Percentiles rank a stretch among this genome's conserved stretches.
Evolutionary conservation across 768 basidiomycete genomes (phyloP).

Genomic region (Lentinula sp.): DNA sequence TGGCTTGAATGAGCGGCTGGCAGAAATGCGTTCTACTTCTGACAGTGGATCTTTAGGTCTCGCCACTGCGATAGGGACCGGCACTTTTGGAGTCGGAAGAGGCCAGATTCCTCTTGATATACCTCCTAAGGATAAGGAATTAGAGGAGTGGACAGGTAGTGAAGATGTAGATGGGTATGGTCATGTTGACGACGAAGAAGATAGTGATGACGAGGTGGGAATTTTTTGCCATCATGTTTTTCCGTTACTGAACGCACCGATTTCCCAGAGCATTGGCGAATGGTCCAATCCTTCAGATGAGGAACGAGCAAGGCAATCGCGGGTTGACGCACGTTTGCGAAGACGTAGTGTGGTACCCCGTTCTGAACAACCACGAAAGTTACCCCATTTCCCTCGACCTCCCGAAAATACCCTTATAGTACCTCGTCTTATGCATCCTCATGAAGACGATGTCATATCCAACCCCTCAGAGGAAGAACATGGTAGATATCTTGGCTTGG

Average conservation of each 20-base stretch:
- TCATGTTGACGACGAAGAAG: slow-evolving; percentile 21
- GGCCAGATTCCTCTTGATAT: slow-evolving; percentile 18
- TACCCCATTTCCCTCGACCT: slow-evolving; percentile 79
- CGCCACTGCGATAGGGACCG: background rate
- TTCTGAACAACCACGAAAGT: slow-evolving; percentile 58
- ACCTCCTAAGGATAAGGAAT: slow-evolving; percentile 18
- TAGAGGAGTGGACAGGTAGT: slow-evolving; percentile 78
- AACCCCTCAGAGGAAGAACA: slow-evolving; percentile 80
- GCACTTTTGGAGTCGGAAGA: slow-evolving; percentile 14
- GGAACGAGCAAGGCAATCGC: slow-evolving; percentile 68
- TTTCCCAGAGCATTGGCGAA: slow-evolving; percentile 72
- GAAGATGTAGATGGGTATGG: slow-evolving; percentile 52
- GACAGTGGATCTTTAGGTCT: background rate
- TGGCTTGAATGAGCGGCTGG: slow-evolving; percentile 8
- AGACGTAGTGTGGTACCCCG: slow-evolving; percentile 44
- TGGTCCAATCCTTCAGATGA: slow-evolving; percentile 92
- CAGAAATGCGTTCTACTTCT: slow-evolving; percentile 13
- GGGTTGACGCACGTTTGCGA: slow-evolving; percentile 57
- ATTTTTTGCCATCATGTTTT: slow-evolving; percentile 8
- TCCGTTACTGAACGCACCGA: background rate
- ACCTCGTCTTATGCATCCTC: slow-evolving; percentile 21
- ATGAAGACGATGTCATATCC: slow-evolving; percentile 70
- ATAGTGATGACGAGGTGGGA: slow-evolving; percentile 67
- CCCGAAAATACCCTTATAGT: slow-evolving; percentile 47
- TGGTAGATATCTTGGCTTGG: slow-evolving; percentile 37